Evolutionary conservation across 2,329 filamentous ascomycete genomes (phyloP).

Genomic region (Escovopsis weberi): DNA sequence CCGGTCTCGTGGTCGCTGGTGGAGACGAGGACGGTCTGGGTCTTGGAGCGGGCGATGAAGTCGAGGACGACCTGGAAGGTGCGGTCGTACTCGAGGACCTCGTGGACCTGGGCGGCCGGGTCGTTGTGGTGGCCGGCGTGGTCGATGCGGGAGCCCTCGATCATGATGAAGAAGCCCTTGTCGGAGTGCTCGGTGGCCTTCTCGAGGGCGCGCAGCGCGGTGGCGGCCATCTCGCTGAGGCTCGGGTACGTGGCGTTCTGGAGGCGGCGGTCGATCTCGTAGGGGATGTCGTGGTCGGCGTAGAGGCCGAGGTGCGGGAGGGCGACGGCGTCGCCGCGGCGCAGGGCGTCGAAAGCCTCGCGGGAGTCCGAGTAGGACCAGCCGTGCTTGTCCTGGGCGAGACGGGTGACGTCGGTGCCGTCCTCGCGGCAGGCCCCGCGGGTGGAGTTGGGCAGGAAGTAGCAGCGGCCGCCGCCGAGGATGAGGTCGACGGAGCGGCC

Average conservation of each 20-base stretch:
- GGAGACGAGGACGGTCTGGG: slow-evolving; percentile 66
- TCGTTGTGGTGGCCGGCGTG: slow-evolving; percentile 84
- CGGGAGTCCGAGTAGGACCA: slow-evolving; percentile 68
- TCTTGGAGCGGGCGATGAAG: slow-evolving; percentile 61
- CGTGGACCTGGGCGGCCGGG: slow-evolving; percentile 70
- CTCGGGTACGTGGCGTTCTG: slow-evolving; percentile 73
- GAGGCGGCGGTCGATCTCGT: slow-evolving; percentile 77
- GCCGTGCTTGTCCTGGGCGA: slow-evolving; percentile 60
- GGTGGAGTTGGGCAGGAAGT: slow-evolving; percentile 75
- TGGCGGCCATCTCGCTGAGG: slow-evolving; percentile 78
- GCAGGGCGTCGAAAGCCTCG: slow-evolving; percentile 62
- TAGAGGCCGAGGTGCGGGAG: slow-evolving; percentile 80
- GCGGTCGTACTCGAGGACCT: slow-evolving; percentile 90
- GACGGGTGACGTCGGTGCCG: slow-evolving; percentile 54
- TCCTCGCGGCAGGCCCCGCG: slow-evolving; percentile 72
- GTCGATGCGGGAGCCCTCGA: slow-evolving; percentile 91
- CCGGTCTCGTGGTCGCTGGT: slow-evolving; percentile 97
- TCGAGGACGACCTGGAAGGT: slow-evolving; percentile 72
- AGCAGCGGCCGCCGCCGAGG: slow-evolving; percentile 83
- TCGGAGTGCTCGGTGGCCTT: slow-evolving; percentile 72
- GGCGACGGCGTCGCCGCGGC: slow-evolving; percentile 48
- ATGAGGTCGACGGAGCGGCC: slow-evolving; percentile 84
- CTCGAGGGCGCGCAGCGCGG: slow-evolving; percentile 65
- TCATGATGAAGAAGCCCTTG: slow-evolving; percentile 96
- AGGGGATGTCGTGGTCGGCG: slow-evolving; percentile 71